These are phyloP conservation scores for Rhipidocladum racemiflorum DNA, from an alignment of 176 grass and related monocot genomes.

Conservation along the genomic window DNA sequence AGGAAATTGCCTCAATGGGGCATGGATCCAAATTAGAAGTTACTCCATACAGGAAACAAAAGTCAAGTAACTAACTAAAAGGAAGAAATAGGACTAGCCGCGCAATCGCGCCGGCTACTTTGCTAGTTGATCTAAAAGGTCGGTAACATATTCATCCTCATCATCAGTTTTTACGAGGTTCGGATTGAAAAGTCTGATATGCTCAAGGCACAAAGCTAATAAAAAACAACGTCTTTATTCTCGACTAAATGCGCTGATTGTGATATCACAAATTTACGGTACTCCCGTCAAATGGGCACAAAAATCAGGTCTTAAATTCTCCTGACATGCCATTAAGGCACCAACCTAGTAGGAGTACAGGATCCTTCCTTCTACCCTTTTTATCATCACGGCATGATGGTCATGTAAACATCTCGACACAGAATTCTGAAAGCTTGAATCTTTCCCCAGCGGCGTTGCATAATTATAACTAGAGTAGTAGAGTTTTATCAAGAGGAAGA, in stretches of 20 bases:
- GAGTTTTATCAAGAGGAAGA: background rate
- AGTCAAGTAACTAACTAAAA: too few species aligned
- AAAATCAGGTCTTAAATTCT: slow-evolving; percentile 28
- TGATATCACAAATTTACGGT: background rate
- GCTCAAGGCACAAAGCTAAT: slow-evolving; percentile 17
- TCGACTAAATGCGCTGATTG: background rate
- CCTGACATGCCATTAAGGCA: background rate
- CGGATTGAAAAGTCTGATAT: background rate
- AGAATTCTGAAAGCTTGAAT: background rate
- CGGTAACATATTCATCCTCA: background rate
- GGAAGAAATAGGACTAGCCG: too few species aligned
- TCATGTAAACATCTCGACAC: background rate
- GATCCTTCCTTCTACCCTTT: background rate
- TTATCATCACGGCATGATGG: background rate
- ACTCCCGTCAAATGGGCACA: background rate
- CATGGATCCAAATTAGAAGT: too few species aligned
- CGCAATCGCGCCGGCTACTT: too few species aligned
- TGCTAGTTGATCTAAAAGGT: slow-evolving; percentile 6
- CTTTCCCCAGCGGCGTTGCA: background rate
- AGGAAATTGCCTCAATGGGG: background rate
- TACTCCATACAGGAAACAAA: too few species aligned
- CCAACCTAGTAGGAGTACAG: background rate
- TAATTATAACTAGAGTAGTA: background rate
- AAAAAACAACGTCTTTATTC: slow-evolving; percentile 15
- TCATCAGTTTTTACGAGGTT: slow-evolving; percentile 4